Base-by-base conservation (phyloP, 495 filamentous ascomycete genomes). In the Staphylotrichum longicolle region DNA sequence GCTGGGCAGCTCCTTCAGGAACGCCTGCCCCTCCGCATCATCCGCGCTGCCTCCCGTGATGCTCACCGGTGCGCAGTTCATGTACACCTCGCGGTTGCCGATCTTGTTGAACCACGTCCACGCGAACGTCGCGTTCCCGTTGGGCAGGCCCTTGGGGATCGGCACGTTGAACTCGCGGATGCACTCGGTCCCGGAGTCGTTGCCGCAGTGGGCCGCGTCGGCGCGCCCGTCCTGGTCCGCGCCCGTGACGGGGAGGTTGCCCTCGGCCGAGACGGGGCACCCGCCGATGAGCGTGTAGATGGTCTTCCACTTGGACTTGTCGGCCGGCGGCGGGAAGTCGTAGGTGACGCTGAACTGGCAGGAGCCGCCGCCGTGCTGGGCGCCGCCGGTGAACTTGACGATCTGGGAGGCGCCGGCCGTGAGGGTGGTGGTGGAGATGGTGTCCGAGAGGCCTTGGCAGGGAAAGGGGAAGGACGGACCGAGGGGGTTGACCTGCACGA, bases 31-130 rank as follows among this genome's bases (percentile, higher is more conserved):
- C 10, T 62, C 57, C 3, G 48, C 52, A 27, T 72, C 64, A 14
- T 62, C 63, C 5, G 64, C 48, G 39, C 82, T 77, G 44, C 20
- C 20, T 1, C 67, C 70, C 0, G 50, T 77, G 66, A 96, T 82
- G 11, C 80, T 83, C n/a, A 93, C 80, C 32, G 87, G 83, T 5
- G 85, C 87, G 61, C 92, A 96, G 78, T 91, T 90, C 79, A 93
- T 93, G 80, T 96, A 96, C 85, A 94, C 87, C 70, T 96, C 92
- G 10, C 89, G 81, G 72, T 91, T 89, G 54, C 91, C 90, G 51
- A 91, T 74, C 62, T 87, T 86, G 82, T 96, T 96, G 81, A 90
- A 92, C 92, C 92, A 96, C 11, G 88, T 88, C 80, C 90, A 96
- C 6, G 88, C 85, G 42, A 96, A 80, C 1, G 86, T 84, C n/a